Base-by-base conservation (phyloP, 148 eudicot genomes). In the Amaranthus cruentus region DNA sequence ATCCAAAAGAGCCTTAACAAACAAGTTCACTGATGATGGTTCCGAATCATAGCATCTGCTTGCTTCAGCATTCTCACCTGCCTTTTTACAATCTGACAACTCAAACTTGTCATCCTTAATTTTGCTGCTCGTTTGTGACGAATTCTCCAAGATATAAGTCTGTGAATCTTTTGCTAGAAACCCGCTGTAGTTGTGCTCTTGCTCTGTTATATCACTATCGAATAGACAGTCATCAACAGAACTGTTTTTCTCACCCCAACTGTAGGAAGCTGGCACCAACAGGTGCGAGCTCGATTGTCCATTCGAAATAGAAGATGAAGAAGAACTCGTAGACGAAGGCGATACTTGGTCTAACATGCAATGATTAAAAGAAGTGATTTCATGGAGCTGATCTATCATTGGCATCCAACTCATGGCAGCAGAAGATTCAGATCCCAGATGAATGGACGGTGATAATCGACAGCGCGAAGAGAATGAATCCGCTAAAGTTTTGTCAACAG, bases 1-100 rank as follows among this genome's bases (percentile, higher is more conserved):
- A 54, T 91, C 91, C 71, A 92, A 75, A 72, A 92, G 91, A 15
- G 84, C 63, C 78, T 92, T 88, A 58, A 92, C 86, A 79, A 92
- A 92, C 5, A 91, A 84, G 69, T 82, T 84, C 38, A 67, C 87
- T 44, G 88, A 66, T 49, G 91, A 78, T 78, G 75, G 70, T 28
- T 28, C 38, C 38, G 38, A 28, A 28, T 28, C 38, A 28, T 28
- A 28, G 38, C 38, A 28, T 28, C 38, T 28, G 38, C 38, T 28
- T 1, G 38, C 2, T 61, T 72, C 78, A 70, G 56, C 4, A 62
- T 57, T 75, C 55, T 53, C 74, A 46, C 61, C 44, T 44, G 15
- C 51, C 48, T n/a, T 76, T 44, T 81, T 48, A 56, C 67, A 11
- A 13, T 78, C 70, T 55, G 81, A 9, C 4, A 46, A 10, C 1